Evolutionary conservation across 345 rosid genomes (phyloP).

Genomic region (Ceriops tagal): DNA sequence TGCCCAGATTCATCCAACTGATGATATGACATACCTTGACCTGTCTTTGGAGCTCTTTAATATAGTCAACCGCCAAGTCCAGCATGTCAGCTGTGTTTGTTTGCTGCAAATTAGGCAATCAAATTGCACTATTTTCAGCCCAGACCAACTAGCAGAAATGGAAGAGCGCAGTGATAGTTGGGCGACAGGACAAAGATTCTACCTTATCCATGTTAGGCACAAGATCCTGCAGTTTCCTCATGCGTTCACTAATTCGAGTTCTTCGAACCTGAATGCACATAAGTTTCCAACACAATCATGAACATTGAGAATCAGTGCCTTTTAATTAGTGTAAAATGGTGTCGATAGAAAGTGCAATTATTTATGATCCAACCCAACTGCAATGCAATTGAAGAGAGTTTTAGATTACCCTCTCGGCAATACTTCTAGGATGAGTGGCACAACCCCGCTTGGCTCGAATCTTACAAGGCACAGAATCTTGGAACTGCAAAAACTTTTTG

Average conservation of each 20-base stretch:
- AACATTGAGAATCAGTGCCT: no score
- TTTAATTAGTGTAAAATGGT: no score
- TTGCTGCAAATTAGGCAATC: constrained; percentile 54
- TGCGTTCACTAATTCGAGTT: constrained; percentile 88
- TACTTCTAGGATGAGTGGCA: constrained; percentile 98
- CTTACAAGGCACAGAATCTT: constrained; percentile 88
- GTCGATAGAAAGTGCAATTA: no score
- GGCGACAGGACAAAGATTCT: constrained; percentile 6
- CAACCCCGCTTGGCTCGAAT: constrained; percentile 93
- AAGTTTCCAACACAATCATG: no score
- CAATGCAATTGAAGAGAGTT: no score
- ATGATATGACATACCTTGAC: constrained; percentile 48
- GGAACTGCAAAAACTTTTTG: constrained; percentile 55
- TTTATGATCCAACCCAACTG: no score
- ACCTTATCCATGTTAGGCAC: constrained; percentile 99
- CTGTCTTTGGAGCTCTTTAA: constrained; percentile 74
- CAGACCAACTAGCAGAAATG: background rate
- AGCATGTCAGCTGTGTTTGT: constrained; percentile 96
- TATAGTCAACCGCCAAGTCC: constrained; percentile 93
- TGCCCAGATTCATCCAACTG: background rate
- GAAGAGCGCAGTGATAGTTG: background rate
- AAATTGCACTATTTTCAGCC: background rate
- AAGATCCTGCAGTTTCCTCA: constrained; percentile 95
- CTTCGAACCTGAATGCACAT: constrained; percentile 60
- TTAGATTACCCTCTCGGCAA: constrained; percentile 81